phyloP scores from a whole-genome alignment of 1,284 basidiomycete species.

The Phlebopus sp. region DNA sequence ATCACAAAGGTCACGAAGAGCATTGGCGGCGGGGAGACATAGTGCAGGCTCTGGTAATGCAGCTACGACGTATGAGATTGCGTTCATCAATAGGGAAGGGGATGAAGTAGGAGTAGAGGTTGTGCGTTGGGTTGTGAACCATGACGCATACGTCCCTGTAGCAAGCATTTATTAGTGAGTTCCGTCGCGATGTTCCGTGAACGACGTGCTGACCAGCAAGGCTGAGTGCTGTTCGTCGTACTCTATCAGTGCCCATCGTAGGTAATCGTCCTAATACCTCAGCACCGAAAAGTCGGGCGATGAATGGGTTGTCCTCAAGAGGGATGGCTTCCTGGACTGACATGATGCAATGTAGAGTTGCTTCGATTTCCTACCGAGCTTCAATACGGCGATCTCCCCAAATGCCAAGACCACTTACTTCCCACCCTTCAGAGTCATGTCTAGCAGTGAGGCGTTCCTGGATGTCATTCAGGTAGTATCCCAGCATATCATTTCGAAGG shows the following conservation, averaged over 20 bases:
- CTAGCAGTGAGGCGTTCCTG: slow-evolving; percentile 46
- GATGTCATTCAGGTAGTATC: slow-evolving; percentile 63
- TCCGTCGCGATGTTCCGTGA: neutral
- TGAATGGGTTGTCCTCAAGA: slow-evolving; percentile 61
- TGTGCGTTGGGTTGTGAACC: slow-evolving; percentile 65
- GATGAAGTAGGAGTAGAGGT: slow-evolving; percentile 35
- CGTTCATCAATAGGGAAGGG: slow-evolving; percentile 35
- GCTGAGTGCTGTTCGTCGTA: slow-evolving; percentile 69
- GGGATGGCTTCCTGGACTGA: slow-evolving; percentile 86
- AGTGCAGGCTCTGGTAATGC: slow-evolving; percentile 63
- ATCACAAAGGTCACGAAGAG: slow-evolving; percentile 83
- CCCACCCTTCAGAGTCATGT: slow-evolving; percentile 53
- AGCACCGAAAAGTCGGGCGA: slow-evolving; percentile 68
- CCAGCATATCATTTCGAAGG: slow-evolving; percentile 77
- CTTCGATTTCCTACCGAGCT: slow-evolving; percentile 69
- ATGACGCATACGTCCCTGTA: slow-evolving; percentile 78
- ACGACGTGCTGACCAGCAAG: slow-evolving; percentile 64
- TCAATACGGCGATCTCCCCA: neutral
- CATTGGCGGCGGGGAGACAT: slow-evolving; percentile 74
- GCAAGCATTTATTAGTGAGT: neutral
- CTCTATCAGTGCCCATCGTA: slow-evolving; percentile 57
- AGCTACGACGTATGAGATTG: slow-evolving; percentile 64
- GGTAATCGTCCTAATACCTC: slow-evolving; percentile 69
- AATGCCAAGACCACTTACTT: slow-evolving; percentile 48
- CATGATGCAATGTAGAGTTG: slow-evolving; percentile 79